Percentiles rank a stretch among this genome's conserved stretches.
Conservation (phyloP, 345 rosid species). For the Pistacia atlantica region DNA sequence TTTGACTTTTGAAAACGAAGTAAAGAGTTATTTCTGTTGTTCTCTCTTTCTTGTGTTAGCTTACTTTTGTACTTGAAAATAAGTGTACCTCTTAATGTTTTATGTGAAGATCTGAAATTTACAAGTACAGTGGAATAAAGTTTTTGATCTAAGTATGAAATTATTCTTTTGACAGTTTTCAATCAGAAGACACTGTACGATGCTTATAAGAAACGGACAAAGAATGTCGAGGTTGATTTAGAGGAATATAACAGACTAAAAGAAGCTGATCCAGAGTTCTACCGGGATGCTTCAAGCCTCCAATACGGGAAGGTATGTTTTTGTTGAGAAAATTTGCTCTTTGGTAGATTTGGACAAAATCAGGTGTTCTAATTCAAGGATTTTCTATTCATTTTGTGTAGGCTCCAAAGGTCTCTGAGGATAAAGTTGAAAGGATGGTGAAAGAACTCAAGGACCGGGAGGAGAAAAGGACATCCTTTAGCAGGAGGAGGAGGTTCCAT, state of each 20-base stretch:
- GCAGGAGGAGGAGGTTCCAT: slow-evolving; percentile 86
- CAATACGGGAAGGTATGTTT: slow-evolving; percentile 80
- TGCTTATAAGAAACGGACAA: slow-evolving; percentile 86
- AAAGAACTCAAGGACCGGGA: slow-evolving; percentile 80
- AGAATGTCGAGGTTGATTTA: slow-evolving; percentile 68
- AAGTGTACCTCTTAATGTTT: background rate
- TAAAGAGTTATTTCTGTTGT: background rate
- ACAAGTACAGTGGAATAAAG: background rate
- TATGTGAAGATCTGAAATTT: background rate
- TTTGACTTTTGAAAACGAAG: background rate
- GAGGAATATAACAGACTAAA: slow-evolving; percentile 94
- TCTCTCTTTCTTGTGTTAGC: background rate
- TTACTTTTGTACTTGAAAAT: background rate
- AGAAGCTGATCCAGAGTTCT: slow-evolving; percentile 98
- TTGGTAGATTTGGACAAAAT: background rate
- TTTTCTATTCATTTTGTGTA: slow-evolving; percentile 23
- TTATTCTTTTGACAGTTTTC: slow-evolving; percentile 55
- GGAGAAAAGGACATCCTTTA: slow-evolving; percentile 72
- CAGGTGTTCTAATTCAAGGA: background rate
- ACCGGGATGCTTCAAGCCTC: slow-evolving; percentile 92
- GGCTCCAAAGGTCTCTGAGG: slow-evolving; percentile 85
- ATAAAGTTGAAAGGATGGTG: slow-evolving; percentile 82
- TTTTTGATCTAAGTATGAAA: slow-evolving; percentile 3
- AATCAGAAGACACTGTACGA: slow-evolving; percentile 86
- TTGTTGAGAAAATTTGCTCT: slow-evolving; percentile 5